Percentiles rank a stretch among this genome's conserved stretches.
These are phyloP conservation scores for Pecoramyces ruminantium DNA, from an alignment of 192 early-diverging fungal genomes.

Conservation along the genomic window DNA sequence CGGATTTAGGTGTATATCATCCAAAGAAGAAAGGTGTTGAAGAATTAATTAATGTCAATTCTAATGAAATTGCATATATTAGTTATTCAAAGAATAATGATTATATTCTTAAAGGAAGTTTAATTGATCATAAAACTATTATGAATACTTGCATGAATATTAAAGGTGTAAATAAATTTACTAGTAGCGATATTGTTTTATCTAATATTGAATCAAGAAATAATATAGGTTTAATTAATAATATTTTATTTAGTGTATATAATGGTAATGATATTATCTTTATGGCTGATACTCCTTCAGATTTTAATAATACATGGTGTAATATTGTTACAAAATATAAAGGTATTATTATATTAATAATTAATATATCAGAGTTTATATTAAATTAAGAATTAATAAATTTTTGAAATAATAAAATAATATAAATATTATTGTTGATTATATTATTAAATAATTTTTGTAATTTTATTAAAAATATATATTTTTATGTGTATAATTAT, in stretches of 20 bases:
- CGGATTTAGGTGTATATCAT: conserved; percentile 49
- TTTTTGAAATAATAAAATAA: too few relatives aligned
- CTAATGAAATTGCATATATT: conserved; percentile 57
- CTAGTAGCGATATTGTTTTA: conserved; percentile 31
- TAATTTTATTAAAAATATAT: too few relatives aligned
- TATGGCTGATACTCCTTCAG: conserved; percentile 38
- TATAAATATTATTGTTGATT: too few relatives aligned
- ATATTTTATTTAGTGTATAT: conserved; percentile 48
- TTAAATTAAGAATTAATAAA: too few relatives aligned
- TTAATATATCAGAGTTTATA: too few relatives aligned
- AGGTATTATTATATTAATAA: conserved; percentile 21
- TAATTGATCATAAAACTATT: conserved; percentile 55
- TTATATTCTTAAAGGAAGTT: conserved; percentile 70
- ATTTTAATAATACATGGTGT: conserved; percentile 50
- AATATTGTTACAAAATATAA: conserved; percentile 48
- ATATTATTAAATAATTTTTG: too few relatives aligned
- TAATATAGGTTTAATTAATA: conserved; percentile 55
- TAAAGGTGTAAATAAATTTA: conserved; percentile 6
- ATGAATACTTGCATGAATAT: conserved; percentile 43
- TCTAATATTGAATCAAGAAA: conserved; percentile 63
- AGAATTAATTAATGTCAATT: conserved; percentile 14
- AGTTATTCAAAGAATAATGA: conserved; percentile 70
- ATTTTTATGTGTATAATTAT: too few relatives aligned
- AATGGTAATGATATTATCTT: conserved; percentile 52
- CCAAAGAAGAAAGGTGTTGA: conserved; percentile 29